phyloP scores from a whole-genome alignment of 371 early-diverging fungal species.

The Syncephalastrum sp. region DNA sequence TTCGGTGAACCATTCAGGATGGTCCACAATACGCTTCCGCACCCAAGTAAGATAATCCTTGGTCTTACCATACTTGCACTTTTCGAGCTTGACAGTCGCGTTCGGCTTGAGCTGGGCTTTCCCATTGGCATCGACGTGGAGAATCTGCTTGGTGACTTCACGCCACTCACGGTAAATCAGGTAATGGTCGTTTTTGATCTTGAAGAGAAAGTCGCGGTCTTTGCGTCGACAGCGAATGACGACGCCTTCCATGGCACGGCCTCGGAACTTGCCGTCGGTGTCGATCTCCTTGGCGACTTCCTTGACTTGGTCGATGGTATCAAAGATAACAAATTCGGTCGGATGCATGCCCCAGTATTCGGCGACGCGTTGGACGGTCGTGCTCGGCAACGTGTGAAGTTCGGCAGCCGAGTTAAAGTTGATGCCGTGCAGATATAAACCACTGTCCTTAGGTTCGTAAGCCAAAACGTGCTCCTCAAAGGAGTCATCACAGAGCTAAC shows the following conservation, averaged over 20 bases:
- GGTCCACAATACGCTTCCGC: conserved; percentile 44
- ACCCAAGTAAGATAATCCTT: conserved; percentile 79
- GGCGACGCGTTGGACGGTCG: conserved; percentile 63
- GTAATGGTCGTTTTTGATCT: conserved; percentile 93
- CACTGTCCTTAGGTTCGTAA: conserved; percentile 75
- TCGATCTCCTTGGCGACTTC: conserved; percentile 66
- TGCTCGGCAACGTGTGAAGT: conserved; percentile 71
- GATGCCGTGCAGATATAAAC: conserved; percentile 91
- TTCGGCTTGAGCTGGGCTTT: conserved; percentile 1
- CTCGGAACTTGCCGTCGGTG: conserved; percentile 60
- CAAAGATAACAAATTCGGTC: conserved; percentile 46
- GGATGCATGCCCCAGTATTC: conserved; percentile 72
- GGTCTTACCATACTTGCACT: conserved; percentile 54
- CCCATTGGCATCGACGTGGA: conserved; percentile 25
- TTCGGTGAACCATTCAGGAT: conserved; percentile 71
- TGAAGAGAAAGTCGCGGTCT: conserved; percentile 71
- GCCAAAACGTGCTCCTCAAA: conserved; percentile 94
- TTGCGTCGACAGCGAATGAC: conserved; percentile 78
- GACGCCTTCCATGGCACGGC: conserved; percentile 81
- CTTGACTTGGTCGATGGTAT: conserved; percentile 54
- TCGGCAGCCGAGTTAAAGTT: conserved; percentile 71
- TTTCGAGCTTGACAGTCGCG: conserved; percentile 11
- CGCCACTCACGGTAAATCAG: conserved; percentile 94
- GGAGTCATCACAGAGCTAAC: conserved; percentile 86
- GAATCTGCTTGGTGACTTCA: conserved; percentile 75